phyloP scores from a whole-genome alignment of 352 stramenopile species.

The Phytopythium oedochilum region DNA sequence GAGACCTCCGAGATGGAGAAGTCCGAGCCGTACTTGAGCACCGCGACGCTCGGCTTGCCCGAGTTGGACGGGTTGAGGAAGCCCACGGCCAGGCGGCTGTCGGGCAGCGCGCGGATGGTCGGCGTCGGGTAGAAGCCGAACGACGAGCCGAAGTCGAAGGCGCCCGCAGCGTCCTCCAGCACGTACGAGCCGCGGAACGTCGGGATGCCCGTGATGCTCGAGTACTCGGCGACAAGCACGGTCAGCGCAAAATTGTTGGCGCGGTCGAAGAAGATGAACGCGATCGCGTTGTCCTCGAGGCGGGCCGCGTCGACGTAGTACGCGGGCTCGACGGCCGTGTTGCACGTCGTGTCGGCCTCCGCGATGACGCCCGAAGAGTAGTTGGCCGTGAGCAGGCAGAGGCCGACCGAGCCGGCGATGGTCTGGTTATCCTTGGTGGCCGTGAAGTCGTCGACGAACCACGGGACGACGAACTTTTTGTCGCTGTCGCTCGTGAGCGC shows the following conservation, averaged over 20 bases:
- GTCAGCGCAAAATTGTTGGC: constrained; percentile 76
- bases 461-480: constrained; percentile 55
- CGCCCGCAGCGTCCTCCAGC: constrained; percentile 46
- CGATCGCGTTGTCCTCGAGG: constrained; percentile 55
- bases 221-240: constrained; percentile 64
- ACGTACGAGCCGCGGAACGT: constrained; percentile 73
- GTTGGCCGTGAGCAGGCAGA: constrained; percentile 57
- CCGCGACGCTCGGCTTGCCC: constrained; percentile 70
- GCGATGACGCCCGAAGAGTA: constrained; percentile 17
- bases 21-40: constrained; percentile 62
- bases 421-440: constrained; percentile 48
- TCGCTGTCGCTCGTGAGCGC: constrained; percentile 59
- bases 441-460: constrained; percentile 44
- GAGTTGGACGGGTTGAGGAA: constrained; percentile 77
- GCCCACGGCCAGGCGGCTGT: constrained; percentile 52
- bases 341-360: constrained; percentile 34
- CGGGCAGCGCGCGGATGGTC: constrained; percentile 38
- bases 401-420: constrained; percentile 30
- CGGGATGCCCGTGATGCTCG: constrained; percentile 33
- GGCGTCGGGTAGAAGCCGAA: constrained; percentile 70
- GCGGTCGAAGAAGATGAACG: constrained; percentile 64
- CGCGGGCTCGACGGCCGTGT: constrained; percentile 46
- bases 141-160: constrained; percentile 64
- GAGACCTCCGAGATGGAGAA: constrained; percentile 45
- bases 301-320: constrained; percentile 73